Evolutionary conservation across 495 filamentous ascomycete genomes (phyloP).

Genomic region (Penicillium coprophilum): DNA sequence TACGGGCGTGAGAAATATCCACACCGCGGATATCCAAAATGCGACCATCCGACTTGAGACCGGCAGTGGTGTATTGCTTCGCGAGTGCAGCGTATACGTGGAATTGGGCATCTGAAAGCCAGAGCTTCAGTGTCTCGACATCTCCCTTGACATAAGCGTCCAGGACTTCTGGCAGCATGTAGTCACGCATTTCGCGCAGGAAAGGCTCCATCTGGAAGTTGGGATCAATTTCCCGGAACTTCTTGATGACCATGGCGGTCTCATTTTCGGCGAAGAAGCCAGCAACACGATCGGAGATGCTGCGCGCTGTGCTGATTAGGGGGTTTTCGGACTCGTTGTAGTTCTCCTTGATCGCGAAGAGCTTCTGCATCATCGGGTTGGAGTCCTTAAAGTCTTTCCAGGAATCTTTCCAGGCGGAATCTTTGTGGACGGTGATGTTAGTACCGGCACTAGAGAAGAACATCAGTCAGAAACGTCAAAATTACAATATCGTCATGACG

Average conservation of each 20-base stretch:
- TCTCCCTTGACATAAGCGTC: constrained; percentile 98
- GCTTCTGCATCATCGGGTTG: constrained; percentile 80
- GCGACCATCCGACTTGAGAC: constrained; percentile 88
- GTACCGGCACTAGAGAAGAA: constrained; percentile 70
- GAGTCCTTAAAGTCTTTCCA: constrained; percentile 91
- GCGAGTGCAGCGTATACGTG: constrained; percentile 91
- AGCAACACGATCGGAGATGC: constrained; percentile 86
- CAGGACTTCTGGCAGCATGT: constrained; percentile 94
- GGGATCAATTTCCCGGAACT: constrained; percentile 95
- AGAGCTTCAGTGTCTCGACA: constrained; percentile 82
- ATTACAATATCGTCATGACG: not conserved
- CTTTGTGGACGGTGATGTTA: constrained; percentile 93
- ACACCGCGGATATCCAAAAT: constrained; percentile 94
- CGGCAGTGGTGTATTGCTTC: constrained; percentile 90
- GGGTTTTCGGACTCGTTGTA: constrained; percentile 98
- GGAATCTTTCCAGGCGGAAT: constrained; percentile 91
- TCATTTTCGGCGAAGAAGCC: constrained; percentile 99
- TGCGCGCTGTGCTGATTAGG: constrained; percentile 85
- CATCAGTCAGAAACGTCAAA: constrained; percentile 24
- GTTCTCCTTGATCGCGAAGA: constrained; percentile 77
- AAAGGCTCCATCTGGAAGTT: constrained; percentile 93
- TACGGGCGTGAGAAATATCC: constrained; percentile 81
- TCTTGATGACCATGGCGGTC: constrained; percentile 94
- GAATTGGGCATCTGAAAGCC: constrained; percentile 93
- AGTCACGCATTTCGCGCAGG: constrained; percentile 91